Evolutionary conservation across 257 asterid species (phyloP).

Genomic region (Nicotiana tabacum): DNA sequence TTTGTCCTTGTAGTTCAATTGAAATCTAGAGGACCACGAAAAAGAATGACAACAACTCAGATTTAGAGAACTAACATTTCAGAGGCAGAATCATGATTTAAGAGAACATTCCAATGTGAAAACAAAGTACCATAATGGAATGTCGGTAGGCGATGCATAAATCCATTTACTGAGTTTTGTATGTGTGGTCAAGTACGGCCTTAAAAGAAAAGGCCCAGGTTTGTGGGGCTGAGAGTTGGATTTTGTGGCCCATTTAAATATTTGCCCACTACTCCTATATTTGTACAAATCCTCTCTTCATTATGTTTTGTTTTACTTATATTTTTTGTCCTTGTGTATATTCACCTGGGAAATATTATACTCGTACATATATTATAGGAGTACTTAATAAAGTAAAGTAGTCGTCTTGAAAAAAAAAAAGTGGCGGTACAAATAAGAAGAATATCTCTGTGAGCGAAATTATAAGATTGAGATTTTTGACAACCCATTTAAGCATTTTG

Average conservation of each 20-base stretch:
- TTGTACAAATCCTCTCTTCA: background rate
- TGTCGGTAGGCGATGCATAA: constrained; percentile 6
- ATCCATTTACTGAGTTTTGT: background rate
- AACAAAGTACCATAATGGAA: constrained; percentile 2
- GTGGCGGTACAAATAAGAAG: background rate
- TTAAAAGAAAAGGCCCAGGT: background rate
- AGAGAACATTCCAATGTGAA: constrained; percentile 1
- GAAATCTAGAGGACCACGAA: background rate
- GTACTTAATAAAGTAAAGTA: background rate
- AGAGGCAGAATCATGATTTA: background rate
- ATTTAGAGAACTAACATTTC: background rate
- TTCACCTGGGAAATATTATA: background rate
- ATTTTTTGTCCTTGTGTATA: background rate
- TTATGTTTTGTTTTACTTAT: background rate
- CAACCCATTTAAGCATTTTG: background rate
- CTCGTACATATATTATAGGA: background rate
- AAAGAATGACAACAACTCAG: background rate
- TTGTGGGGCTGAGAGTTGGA: constrained; percentile 1
- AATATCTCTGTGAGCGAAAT: background rate
- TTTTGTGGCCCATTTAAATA: constrained; percentile 9
- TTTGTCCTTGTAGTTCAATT: background rate
- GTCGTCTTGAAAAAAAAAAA: background rate
- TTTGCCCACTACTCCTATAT: background rate
- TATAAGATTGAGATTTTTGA: background rate
- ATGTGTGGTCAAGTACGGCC: constrained; percentile 4